Percentiles rank a stretch among this genome's conserved stretches.
Evolutionary conservation across 2,329 filamentous ascomycete species (phyloP).

Genomic region (Stachybotrys chlorohalonatus): DNA sequence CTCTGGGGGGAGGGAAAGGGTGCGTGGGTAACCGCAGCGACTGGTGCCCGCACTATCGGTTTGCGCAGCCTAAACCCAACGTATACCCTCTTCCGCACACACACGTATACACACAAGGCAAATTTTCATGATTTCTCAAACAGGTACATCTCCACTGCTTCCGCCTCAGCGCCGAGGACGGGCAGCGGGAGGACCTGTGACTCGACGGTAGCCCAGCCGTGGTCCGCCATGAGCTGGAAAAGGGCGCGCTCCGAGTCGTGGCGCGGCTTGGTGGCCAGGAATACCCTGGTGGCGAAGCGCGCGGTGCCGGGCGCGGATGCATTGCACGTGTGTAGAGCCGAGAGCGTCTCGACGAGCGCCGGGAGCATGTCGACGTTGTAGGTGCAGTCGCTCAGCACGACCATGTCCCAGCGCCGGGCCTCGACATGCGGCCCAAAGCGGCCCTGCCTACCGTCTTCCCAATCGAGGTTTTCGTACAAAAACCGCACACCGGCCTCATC

Average conservation of each 20-base stretch:
- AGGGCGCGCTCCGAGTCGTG: conserved; percentile 42
- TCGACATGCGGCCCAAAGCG: conserved; percentile 30
- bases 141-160: conserved; percentile 44
- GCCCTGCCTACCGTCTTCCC: conserved; percentile 40
- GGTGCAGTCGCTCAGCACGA: conserved; percentile 51
- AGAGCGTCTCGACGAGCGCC: conserved; percentile 43
- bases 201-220: conserved; percentile 35
- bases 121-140: conserved; percentile 27
- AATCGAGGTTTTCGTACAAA: conserved; percentile 46
- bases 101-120: background rate
- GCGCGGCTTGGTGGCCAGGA: conserved; percentile 47
- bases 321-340: conserved; percentile 34
- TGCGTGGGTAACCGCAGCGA: background rate
- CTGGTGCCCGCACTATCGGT: background rate
- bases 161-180: conserved; percentile 31
- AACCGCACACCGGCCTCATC: conserved; percentile 16
- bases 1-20: background rate
- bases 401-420: conserved; percentile 39
- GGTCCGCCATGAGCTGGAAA: conserved; percentile 35
- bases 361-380: conserved; percentile 50
- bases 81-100: background rate
- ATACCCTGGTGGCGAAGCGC: conserved; percentile 28
- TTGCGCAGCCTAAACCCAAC: background rate
- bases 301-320: conserved; percentile 6
- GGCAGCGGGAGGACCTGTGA: conserved; percentile 34